These are phyloP conservation scores for Phytophthora pini DNA, from an alignment of 352 stramenopile genomes.

Conservation along the genomic window DNA sequence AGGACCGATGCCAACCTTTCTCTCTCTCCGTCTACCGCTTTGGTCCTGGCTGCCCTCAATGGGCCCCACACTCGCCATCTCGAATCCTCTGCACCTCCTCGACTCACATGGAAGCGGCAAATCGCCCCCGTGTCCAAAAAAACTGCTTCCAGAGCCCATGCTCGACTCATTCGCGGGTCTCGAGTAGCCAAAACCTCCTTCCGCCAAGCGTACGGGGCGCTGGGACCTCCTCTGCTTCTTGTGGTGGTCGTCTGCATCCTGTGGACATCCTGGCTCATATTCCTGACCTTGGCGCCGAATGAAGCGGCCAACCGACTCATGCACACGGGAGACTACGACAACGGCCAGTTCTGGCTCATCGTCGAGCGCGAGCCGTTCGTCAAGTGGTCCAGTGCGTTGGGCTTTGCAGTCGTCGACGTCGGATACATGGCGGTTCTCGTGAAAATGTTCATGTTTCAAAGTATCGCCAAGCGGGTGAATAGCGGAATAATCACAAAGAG, in stretches of 20 bases:
- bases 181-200: conserved; percentile 6
- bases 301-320: conserved; percentile 36
- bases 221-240: conserved; percentile 24
- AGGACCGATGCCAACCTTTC: neutral
- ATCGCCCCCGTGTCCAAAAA: conserved; percentile 3
- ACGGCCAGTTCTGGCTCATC: conserved; percentile 41
- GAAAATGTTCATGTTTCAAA: conserved; percentile 28
- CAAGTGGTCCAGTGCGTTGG: conserved; percentile 13
- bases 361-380: conserved; percentile 18
- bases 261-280: conserved; percentile 38
- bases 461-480: neutral
- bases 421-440: conserved; percentile 22
- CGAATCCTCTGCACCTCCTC: neutral
- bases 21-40: neutral
- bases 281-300: conserved; percentile 30
- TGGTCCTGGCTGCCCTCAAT: neutral
- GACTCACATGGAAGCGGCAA: neutral
- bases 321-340: conserved; percentile 34
- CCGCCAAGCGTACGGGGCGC: conserved; percentile 23
- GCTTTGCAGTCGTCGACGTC: conserved; percentile 20
- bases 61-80: conserved; percentile 1
- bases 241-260: conserved; percentile 21
- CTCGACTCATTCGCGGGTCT: conserved; percentile 3
- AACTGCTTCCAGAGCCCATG: conserved; percentile 2
- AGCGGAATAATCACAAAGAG: neutral